A percentile compares a stretch with the other conserved stretches of the same genome.
These are phyloP conservation scores for Luzula sylvatica DNA, from an alignment of 176 grass and related monocot species.

Conservation along the genomic window DNA sequence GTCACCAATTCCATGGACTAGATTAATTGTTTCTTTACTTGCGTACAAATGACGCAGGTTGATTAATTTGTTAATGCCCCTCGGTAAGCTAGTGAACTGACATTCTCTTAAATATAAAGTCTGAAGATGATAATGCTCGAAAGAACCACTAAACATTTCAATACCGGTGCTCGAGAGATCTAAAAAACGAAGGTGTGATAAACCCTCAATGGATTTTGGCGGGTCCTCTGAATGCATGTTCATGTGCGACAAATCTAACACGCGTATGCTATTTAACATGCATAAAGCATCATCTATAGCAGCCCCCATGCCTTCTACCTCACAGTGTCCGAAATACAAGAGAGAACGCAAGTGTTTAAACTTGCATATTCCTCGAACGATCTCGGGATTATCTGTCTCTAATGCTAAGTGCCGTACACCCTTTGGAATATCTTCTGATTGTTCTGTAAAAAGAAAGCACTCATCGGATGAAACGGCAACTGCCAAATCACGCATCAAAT, in stretches of 20 bases:
- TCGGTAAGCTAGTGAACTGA: neutral
- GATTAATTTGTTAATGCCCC: slow-evolving; percentile 7
- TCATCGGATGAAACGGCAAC: slow-evolving; percentile 32
- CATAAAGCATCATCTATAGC: slow-evolving; percentile 18
- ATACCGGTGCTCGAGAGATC: slow-evolving; percentile 34
- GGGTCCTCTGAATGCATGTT: slow-evolving; percentile 22
- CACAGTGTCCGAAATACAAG: slow-evolving; percentile 21
- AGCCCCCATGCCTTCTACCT: slow-evolving; percentile 4
- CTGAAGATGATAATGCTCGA: slow-evolving; percentile 45
- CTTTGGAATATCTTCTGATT: slow-evolving; percentile 6
- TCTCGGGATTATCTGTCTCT: slow-evolving; percentile 18
- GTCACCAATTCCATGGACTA: slow-evolving; percentile 9
- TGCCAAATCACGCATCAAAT: slow-evolving; percentile 43
- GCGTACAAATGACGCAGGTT: slow-evolving; percentile 16
- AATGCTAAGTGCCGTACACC: slow-evolving; percentile 36
- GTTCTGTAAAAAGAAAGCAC: slow-evolving; percentile 27
- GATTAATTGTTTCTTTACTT: slow-evolving; percentile 4
- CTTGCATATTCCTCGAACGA: slow-evolving; percentile 5
- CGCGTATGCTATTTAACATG: slow-evolving; percentile 26
- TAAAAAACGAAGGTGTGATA: slow-evolving; percentile 42
- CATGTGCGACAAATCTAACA: slow-evolving; percentile 33
- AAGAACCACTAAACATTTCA: slow-evolving; percentile 19
- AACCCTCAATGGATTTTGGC: slow-evolving; percentile 17
- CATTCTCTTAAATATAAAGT: slow-evolving; percentile 27
- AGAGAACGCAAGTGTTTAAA: slow-evolving; percentile 31